Conservation (phyloP, 768 basidiomycete species). For the Suillus brevipes region DNA sequence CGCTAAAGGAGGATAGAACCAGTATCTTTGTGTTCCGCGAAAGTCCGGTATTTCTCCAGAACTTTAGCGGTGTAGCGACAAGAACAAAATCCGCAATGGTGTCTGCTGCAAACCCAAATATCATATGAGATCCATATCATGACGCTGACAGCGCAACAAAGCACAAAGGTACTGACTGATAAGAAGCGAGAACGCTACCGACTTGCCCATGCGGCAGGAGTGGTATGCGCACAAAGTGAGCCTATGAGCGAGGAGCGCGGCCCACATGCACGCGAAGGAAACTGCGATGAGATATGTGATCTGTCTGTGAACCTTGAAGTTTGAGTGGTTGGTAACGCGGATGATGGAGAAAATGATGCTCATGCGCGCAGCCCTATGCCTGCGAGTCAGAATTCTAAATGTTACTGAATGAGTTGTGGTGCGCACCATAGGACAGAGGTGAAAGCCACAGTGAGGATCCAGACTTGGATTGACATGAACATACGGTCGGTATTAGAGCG, state of each 20-base stretch:
- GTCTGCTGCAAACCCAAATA: conserved; percentile 17
- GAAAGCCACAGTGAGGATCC: conserved; percentile 19
- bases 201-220: conserved; percentile 1
- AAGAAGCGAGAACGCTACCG: conserved; percentile 20
- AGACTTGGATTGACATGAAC: conserved; percentile 3
- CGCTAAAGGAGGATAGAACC: conserved; percentile 21
- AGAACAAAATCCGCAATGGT: conserved; percentile 18
- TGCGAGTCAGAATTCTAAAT: neutral
- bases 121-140: neutral
- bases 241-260: conserved; percentile 19
- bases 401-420: too few species aligned
- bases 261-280: conserved; percentile 27
- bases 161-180: conserved; percentile 19
- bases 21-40: conserved; percentile 17
- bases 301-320: conserved; percentile 9
- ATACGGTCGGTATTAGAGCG: neutral
- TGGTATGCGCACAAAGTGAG: conserved; percentile 11
- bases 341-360: conserved; percentile 28
- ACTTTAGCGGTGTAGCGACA: conserved; percentile 19
- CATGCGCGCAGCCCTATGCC: conserved; percentile 21
- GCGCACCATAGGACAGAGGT: conserved; percentile 23
- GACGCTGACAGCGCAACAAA: neutral
- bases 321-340: conserved; percentile 16
- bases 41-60: conserved; percentile 13
- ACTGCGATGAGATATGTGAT: conserved; percentile 9